Conservation (phyloP, 148 eudicot species). For the Rhododendron mucronatum region DNA sequence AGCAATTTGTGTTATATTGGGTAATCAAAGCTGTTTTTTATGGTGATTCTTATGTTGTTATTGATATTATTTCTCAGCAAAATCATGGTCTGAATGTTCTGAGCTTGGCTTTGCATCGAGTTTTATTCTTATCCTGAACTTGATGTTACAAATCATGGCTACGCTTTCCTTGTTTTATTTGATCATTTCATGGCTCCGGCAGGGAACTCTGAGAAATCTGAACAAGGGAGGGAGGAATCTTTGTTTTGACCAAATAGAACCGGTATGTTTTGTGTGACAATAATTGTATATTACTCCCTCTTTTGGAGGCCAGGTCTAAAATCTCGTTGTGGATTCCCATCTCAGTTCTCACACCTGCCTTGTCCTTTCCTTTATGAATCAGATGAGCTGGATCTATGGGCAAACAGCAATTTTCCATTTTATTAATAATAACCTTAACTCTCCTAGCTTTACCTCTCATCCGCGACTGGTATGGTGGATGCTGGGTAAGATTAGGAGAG, state of each 20-base stretch:
- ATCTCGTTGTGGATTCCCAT: neutral
- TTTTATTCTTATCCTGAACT: neutral
- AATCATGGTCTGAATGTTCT: neutral
- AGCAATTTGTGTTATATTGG: neutral
- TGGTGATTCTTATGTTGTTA: neutral
- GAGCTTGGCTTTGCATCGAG: neutral
- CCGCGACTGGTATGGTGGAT: neutral
- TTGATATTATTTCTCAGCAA: neutral
- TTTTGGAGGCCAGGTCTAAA: neutral
- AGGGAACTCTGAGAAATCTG: slow-evolving; percentile 46
- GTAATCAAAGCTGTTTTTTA: neutral
- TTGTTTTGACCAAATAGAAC: slow-evolving; percentile 27
- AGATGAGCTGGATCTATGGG: neutral
- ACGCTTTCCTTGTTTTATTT: neutral
- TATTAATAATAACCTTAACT: neutral
- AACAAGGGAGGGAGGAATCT: slow-evolving; percentile 33
- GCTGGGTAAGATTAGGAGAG: neutral
- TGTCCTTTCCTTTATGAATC: neutral
- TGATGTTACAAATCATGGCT: neutral
- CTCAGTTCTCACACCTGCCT: neutral
- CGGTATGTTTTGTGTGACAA: slow-evolving; percentile 22
- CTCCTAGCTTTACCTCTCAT: neutral
- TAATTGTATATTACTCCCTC: neutral
- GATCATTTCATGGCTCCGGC: slow-evolving; percentile 10
- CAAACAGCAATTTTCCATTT: neutral